A percentile compares a stretch with the other conserved stretches of the same genome.
phyloP scores from a whole-genome alignment of 2,329 filamentous ascomycete genomes.

The Xylaria sp. region DNA sequence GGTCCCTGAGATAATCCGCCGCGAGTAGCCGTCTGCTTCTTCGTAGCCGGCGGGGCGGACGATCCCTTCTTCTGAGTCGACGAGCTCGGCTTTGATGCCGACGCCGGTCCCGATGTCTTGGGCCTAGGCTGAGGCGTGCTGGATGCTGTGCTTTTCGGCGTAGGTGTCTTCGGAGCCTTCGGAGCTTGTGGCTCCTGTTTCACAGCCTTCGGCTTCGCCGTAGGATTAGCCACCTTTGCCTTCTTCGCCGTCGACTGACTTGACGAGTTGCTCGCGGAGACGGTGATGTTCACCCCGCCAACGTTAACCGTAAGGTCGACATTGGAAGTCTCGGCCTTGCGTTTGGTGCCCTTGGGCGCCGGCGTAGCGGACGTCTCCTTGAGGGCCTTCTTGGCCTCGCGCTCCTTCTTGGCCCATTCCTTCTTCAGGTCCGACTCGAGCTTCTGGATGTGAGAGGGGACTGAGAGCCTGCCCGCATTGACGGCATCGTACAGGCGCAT shows the following conservation, averaged over 20 bases:
- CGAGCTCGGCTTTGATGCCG: conserved; percentile 1
- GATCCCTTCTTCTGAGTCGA: conserved; percentile 7
- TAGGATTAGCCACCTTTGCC: conserved; percentile 27
- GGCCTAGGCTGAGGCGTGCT: conserved; percentile 5
- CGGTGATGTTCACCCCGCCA: conserved; percentile 34
- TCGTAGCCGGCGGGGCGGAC: conserved; percentile 5
- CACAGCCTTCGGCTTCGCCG: conserved; percentile 13
- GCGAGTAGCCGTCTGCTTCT: conserved; percentile 27
- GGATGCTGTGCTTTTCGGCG: conserved; percentile 12
- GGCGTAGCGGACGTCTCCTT: conserved; percentile 17
- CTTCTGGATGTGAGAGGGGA: conserved; percentile 51
- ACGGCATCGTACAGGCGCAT: conserved; percentile 62
- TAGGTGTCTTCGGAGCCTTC: conserved; percentile 4
- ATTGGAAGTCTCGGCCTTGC: conserved; percentile 34
- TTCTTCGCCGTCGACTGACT: conserved; percentile 30
- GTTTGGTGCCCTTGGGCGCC: conserved; percentile 33
- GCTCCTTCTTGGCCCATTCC: conserved; percentile 55
- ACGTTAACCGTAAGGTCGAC: conserved; percentile 32
- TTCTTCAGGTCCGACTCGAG: conserved; percentile 60
- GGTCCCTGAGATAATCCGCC: conserved; percentile 26
- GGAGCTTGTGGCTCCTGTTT: conserved; percentile 5
- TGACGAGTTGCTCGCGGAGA: conserved; percentile 29
- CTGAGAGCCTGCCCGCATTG: conserved; percentile 48
- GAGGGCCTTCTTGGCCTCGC: conserved; percentile 49
- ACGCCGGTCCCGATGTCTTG: conserved; percentile 5